Evolutionary conservation across 257 asterid species (phyloP), one percentile per base, ranked within the genome.

Genomic region (Lantana camara): DNA sequence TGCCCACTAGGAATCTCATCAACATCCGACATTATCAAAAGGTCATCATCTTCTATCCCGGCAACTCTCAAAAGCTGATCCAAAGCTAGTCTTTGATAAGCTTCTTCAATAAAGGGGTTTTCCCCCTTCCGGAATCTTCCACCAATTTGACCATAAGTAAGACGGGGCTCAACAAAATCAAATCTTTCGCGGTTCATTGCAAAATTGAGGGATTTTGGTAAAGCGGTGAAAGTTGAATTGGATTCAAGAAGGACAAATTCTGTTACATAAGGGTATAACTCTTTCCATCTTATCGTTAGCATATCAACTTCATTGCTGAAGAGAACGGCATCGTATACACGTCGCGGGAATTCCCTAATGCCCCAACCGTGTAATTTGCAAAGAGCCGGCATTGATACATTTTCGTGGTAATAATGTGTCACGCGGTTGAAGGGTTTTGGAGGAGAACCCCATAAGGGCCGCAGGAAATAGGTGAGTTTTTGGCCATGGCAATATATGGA

Each of bases 1-100:
- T 79, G 84, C 32, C 72, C 60, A 15, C 81, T 79, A 0, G 81
- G 84, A 17, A 75, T 75, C 59, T 79, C 81, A 35, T 79, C 81
- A 3, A 69, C 82, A 19, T 79, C 84, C 0, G 79, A 75, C 81
- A 79, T 75, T 11, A 75, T 72, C 14, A 75, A 63, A 55, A 79
- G 27, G 48, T 79, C 85, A 44, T 79, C 85, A 1, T 76, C 82
- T 19, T 79, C 77, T 23, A 79, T 79, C 0, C 85, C 85, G 0
- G 82, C 82, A 0, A 68, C 63, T 41, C 59, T 54, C 3, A 79
- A 59, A 9, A 79, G 81, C 58, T 60, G 73, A 64, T 79, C 81
- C 0, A 79, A 63, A 3, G 84, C 81, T 1, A 68, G 71, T 0
- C 84, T 62, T 11, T 79, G 84, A 40, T 48, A 68, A 0, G 76